Conservation (phyloP, 352 stramenopile genomes). For the Pythium sp. region DNA sequence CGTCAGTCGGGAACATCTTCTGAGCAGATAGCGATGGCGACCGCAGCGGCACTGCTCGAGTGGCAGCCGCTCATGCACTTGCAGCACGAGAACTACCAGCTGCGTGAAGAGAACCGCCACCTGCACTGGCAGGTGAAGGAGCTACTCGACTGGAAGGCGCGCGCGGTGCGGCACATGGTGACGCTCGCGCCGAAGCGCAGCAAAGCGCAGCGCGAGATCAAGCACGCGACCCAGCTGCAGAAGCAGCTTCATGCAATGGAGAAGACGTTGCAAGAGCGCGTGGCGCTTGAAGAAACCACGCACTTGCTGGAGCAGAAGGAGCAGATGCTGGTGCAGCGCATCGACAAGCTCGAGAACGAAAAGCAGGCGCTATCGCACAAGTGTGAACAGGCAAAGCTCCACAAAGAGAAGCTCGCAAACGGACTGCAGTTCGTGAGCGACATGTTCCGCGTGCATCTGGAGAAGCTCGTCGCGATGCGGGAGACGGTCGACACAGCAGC, state of each 20-base stretch:
- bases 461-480: slow-evolving; percentile 55
- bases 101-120: slow-evolving; percentile 53
- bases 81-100: slow-evolving; percentile 62
- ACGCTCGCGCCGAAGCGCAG: slow-evolving; percentile 50
- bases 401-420: slow-evolving; percentile 21
- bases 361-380: slow-evolving; percentile 24
- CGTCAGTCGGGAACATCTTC: neutral
- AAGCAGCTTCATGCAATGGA: slow-evolving; percentile 54
- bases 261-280: slow-evolving; percentile 49
- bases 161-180: slow-evolving; percentile 60
- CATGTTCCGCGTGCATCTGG: slow-evolving; percentile 51
- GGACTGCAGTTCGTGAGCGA: slow-evolving; percentile 45
- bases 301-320: slow-evolving; percentile 36
- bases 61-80: slow-evolving; percentile 58
- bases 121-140: slow-evolving; percentile 50
- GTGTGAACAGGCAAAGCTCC: slow-evolving; percentile 8
- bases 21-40: slow-evolving; percentile 19
- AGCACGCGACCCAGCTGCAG: slow-evolving; percentile 51
- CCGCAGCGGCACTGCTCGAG: slow-evolving; percentile 43
- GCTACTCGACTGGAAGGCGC: slow-evolving; percentile 62
- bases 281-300: slow-evolving; percentile 41
- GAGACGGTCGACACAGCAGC: slow-evolving; percentile 36
- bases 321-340: slow-evolving; percentile 21
- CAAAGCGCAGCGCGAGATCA: slow-evolving; percentile 40
- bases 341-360: slow-evolving; percentile 30